A percentile compares a stretch with the other conserved stretches of the same genome.
phyloP scores from a whole-genome alignment of 441 rosid species.

The Adansonia grandidieri region DNA sequence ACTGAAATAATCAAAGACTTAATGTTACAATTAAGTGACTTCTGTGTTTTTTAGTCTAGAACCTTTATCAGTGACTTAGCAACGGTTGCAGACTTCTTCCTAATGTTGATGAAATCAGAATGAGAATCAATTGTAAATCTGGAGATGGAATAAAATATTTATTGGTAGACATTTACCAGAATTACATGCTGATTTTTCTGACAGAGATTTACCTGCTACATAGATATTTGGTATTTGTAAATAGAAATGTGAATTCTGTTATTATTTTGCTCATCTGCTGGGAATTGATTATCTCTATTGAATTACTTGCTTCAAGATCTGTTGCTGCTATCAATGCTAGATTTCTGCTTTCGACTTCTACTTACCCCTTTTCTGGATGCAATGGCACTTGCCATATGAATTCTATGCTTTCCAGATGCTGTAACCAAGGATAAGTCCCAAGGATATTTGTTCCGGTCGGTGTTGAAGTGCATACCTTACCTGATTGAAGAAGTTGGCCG shows the following conservation, averaged over 20 bases:
- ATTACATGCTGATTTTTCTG: background rate
- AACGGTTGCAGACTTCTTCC: background rate
- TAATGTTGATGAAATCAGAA: background rate
- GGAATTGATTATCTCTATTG: background rate
- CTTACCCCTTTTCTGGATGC: constrained; percentile 21
- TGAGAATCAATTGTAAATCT: background rate
- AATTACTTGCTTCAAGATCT: constrained; percentile 10
- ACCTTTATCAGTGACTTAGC: background rate
- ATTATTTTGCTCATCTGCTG: background rate
- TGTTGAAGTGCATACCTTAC: constrained; percentile 95
- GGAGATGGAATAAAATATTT: constrained; percentile 1
- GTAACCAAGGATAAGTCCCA: constrained; percentile 98
- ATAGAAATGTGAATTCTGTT: background rate
- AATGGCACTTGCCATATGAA: constrained; percentile 15
- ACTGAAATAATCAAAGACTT: background rate
- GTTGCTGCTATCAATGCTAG: constrained; percentile 22
- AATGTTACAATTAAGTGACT: background rate
- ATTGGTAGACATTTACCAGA: background rate
- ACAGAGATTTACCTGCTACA: background rate
- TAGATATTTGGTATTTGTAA: background rate
- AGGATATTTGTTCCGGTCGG: constrained; percentile 90
- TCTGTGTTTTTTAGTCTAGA: background rate
- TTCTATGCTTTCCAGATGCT: constrained; percentile 70
- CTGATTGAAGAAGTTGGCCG: constrained; percentile 98
- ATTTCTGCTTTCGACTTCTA: constrained; percentile 3